Conservation (phyloP, 164 flowering plant species). For the Nymphaea thermarum region DNA sequence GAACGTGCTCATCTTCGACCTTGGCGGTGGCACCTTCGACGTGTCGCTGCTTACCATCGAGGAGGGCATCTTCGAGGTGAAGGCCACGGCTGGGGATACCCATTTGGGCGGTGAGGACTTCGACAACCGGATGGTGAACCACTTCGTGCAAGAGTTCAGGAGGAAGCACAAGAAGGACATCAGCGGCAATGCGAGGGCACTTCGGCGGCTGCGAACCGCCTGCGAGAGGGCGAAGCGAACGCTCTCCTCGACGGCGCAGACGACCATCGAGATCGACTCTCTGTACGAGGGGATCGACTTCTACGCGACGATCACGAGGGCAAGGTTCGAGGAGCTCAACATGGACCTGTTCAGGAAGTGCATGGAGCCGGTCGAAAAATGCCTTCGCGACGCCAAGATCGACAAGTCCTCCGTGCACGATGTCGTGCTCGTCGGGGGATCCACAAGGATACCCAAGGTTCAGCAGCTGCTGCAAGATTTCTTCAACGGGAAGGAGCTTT, state of each 20-base stretch:
- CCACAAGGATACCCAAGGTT: conserved; percentile 39
- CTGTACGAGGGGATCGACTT: conserved; percentile 31
- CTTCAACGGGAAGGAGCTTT: conserved; percentile 26
- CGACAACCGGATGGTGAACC: conserved; percentile 29
- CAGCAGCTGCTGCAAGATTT: conserved; percentile 27
- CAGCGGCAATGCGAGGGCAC: conserved; percentile 19
- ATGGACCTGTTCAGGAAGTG: conserved; percentile 28
- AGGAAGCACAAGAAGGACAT: conserved; percentile 30
- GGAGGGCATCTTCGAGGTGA: conserved; percentile 48
- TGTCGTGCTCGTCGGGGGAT: conserved; percentile 42
- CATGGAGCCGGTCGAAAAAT: conserved; percentile 31
- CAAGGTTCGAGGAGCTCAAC: conserved; percentile 26
- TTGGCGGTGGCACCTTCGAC: conserved; percentile 47
- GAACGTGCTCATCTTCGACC: conserved; percentile 40
- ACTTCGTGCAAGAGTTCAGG: conserved; percentile 28
- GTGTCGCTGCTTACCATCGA: conserved; percentile 38
- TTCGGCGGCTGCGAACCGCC: conserved; percentile 21
- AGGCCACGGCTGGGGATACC: conserved; percentile 53
- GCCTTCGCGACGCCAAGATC: conserved; percentile 28
- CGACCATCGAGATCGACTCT: conserved; percentile 33
- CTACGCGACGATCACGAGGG: conserved; percentile 26
- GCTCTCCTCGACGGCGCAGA: conserved; percentile 25
- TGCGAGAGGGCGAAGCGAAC: conserved; percentile 30
- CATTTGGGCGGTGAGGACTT: conserved; percentile 41
- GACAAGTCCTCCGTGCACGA: conserved; percentile 28